Base-by-base conservation (phyloP, 129 eudicot genomes). In the Lactuca sativa region DNA sequence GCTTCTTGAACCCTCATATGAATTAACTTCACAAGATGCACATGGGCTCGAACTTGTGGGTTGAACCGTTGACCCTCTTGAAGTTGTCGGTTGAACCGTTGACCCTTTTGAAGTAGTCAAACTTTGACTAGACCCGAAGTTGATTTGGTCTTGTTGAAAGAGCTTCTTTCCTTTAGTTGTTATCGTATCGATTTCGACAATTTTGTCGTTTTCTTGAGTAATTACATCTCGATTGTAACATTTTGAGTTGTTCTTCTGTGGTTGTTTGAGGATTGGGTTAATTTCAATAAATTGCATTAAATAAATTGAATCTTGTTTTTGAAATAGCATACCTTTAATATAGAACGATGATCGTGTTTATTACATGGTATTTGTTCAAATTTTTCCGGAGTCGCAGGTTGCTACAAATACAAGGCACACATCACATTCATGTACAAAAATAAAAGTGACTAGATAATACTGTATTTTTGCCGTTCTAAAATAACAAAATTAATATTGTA, bases 321-420 rank as follows among this genome's bases (percentile, higher is more conserved):
- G 3, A 47, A 9, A 10, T 49, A 73, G 11, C 51, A 37, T 67
- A 92, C 98, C 96, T 83, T 81, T 15, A 56, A 62, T 52, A 41
- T 70, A 73, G 78, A 76, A 73, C 48, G 67, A 56, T 25, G 76
- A 67, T 56, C 78, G 81, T 75, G 74, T 32, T 73, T 81, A 33
- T 76, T 61, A 44, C 59, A 82, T 15, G 78, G 55, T 47, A 78
- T 21, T 25, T 79, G 90, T 71, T 93, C 98, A n/a, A 60, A 18
- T 64, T 90, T 93, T 69, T 93, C 98, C 0, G 90, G 97, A 58
- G 97, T 93, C 69, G 74, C 72, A 49, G 92, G 92, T 14, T 81
- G 95, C 98, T 93, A 54, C 62, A 72, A 71, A 33, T 31, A 52
- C 2, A 71, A 73, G 12, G 59, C 4, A 57, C 5, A 31, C 44